Evolutionary conservation across 23 red algal species (phyloP).

Genomic region (Gracilaria vermiculophylla): DNA sequence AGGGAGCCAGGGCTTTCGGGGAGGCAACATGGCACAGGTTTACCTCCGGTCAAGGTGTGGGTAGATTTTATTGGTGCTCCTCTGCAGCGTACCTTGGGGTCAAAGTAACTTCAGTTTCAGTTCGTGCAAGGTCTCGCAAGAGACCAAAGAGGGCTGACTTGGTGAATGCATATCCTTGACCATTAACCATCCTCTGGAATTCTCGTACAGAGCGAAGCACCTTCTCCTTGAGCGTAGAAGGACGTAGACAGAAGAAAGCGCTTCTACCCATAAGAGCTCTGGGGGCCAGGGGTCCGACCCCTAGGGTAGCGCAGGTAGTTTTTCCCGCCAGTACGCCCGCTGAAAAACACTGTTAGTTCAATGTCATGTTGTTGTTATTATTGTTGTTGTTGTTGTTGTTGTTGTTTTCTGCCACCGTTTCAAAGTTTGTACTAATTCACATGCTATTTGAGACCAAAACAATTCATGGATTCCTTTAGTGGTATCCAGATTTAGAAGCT

Average conservation of each 20-base stretch:
- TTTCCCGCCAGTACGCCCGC: background rate
- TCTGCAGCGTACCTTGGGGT: background rate
- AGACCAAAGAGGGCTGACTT: conserved; percentile 3
- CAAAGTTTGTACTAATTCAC: too few species aligned
- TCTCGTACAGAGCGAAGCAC: background rate
- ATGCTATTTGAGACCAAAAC: background rate
- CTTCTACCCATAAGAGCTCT: background rate
- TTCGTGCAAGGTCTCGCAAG: background rate
- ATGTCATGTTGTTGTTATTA: too few species aligned
- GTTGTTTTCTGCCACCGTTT: background rate
- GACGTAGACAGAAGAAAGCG: background rate
- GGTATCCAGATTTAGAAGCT: background rate
- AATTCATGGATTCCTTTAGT: background rate
- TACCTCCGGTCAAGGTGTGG: background rate
- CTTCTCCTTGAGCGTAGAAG: background rate
- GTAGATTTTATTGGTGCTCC: background rate
- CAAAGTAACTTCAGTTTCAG: background rate
- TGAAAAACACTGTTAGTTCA: background rate
- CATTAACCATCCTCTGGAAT: conserved; percentile 17
- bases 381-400: background rate
- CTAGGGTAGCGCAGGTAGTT: background rate
- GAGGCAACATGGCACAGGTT: too few species aligned
- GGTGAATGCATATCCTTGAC: conserved; percentile 15
- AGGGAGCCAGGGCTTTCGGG: background rate
- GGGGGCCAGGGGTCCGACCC: background rate